These are phyloP conservation scores for Phalaenopsis aphrodite DNA, from an alignment of 106 monocot species.

Conservation along the genomic window DNA sequence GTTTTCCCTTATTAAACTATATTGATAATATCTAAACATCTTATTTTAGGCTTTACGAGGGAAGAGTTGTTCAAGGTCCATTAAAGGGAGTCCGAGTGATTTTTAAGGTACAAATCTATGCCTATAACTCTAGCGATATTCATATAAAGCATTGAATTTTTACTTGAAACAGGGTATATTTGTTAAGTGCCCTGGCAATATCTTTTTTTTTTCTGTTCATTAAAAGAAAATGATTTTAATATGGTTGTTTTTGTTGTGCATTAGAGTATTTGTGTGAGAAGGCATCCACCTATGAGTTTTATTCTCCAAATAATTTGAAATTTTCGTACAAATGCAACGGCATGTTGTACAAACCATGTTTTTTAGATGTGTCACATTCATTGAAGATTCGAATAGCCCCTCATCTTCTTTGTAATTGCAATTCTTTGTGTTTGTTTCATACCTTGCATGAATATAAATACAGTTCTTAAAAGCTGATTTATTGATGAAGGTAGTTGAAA, in stretches of 20 bases:
- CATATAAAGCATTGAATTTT: background rate
- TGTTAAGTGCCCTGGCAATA: background rate
- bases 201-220: background rate
- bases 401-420: background rate
- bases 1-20: slow-evolving; percentile 17
- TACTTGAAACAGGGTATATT: background rate
- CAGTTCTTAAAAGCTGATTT: background rate
- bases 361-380: background rate
- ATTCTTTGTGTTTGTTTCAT: background rate
- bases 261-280: background rate
- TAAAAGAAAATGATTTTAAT: background rate
- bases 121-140: background rate
- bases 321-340: background rate
- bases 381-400: background rate
- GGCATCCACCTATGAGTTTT: slow-evolving; percentile 2
- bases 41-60: slow-evolving; percentile 88
- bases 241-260: background rate
- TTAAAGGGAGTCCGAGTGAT: slow-evolving; percentile 49
- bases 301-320: background rate
- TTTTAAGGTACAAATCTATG: slow-evolving; percentile 56
- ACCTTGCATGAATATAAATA: background rate
- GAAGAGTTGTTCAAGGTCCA: slow-evolving; percentile 74
- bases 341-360: background rate
- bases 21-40: slow-evolving; percentile 35
- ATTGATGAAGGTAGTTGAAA: background rate